Evolutionary conservation across 1,139 yeast genomes (phyloP).

Genomic region (Geotrichum europaeum): DNA sequence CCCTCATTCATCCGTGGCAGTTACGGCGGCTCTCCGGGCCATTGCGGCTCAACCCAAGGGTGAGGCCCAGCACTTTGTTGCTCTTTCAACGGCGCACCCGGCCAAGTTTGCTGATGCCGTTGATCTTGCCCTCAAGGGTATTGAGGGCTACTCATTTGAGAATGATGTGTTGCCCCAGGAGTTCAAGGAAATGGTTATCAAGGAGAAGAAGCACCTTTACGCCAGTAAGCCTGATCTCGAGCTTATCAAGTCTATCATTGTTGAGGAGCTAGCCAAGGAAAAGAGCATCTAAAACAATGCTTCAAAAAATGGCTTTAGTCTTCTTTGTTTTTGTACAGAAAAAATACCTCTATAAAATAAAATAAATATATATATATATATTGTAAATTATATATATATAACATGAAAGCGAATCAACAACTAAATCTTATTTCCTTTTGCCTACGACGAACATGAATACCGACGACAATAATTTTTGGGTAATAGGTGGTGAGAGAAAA

Average conservation of each 20-base stretch:
- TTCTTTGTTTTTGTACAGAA: neutral
- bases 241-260: conserved; percentile 66
- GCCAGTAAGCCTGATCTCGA: conserved; percentile 70
- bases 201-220: conserved; percentile 70
- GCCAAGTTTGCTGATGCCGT: conserved; percentile 98
- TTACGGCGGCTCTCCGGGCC: conserved; percentile 63
- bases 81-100: conserved; percentile 96
- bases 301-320: neutral
- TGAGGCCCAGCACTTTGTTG: conserved; percentile 50
- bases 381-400: neutral
- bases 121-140: conserved; percentile 60
- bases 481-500: no score
- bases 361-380: neutral
- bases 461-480: no score
- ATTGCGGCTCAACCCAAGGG: conserved; percentile 44
- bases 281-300: conserved; percentile 1
- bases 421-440: no score
- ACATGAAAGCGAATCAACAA: neutral
- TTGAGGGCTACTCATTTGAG: conserved; percentile 76
- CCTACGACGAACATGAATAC: no score
- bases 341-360: neutral
- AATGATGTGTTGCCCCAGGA: conserved; percentile 84
- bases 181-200: conserved; percentile 60
- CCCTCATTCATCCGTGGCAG: conserved; percentile 96
- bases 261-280: conserved; percentile 58